A percentile compares a stretch with the other conserved stretches of the same genome.
These are phyloP conservation scores for Solanum virginianum DNA, from an alignment of 257 asterid species.

Conservation along the genomic window DNA sequence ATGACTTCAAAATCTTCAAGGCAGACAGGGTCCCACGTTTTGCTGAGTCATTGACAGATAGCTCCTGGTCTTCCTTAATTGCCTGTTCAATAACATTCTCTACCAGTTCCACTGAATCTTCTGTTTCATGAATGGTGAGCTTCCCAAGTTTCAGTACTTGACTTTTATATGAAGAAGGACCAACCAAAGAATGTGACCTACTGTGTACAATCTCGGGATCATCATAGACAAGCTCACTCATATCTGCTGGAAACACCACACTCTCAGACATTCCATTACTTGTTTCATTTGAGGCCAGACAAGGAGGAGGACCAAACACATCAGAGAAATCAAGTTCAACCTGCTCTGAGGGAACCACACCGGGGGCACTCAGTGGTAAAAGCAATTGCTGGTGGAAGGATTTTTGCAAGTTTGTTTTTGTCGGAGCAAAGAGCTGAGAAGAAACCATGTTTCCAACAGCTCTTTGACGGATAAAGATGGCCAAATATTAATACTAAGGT, in stretches of 20 bases:
- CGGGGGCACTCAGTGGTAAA: conserved; percentile 7
- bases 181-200: conserved; percentile 58
- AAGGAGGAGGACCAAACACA: conserved; percentile 29
- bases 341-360: conserved; percentile 5
- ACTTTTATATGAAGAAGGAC: conserved; percentile 42
- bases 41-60: conserved; percentile 5
- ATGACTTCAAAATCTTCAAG: conserved; percentile 41
- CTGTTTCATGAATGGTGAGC: conserved; percentile 45
- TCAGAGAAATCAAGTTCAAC: conserved; percentile 21
- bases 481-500: neutral
- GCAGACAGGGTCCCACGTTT: conserved; percentile 22
- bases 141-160: conserved; percentile 39
- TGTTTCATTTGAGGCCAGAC: conserved; percentile 17
- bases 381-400: neutral
- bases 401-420: conserved; percentile 3
- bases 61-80: conserved; percentile 21
- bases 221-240: conserved; percentile 38
- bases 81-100: conserved; percentile 17
- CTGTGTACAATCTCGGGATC: conserved; percentile 48
- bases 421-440: conserved; percentile 1
- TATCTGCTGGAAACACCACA: conserved; percentile 4
- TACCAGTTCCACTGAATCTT: conserved; percentile 24
- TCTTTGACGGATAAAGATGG: conserved; percentile 6
- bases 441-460: conserved; percentile 9
- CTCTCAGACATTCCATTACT: conserved; percentile 14